Evolutionary conservation across 257 asterid genomes (phyloP).

Genomic region (Rhazya stricta): DNA sequence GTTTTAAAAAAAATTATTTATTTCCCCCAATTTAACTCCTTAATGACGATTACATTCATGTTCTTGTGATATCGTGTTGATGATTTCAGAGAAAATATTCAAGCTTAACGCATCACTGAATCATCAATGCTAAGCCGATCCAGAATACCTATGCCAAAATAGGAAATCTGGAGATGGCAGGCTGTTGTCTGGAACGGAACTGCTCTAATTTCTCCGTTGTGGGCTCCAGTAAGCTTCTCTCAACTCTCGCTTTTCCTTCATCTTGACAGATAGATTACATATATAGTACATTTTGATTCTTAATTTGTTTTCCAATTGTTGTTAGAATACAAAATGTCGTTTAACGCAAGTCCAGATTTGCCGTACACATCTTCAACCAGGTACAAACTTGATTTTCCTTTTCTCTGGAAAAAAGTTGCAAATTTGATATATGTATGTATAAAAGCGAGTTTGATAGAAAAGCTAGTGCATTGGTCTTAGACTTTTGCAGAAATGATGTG

Average conservation of each 20-base stretch:
- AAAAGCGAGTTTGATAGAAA: background rate
- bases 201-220: slow-evolving; percentile 81
- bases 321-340: slow-evolving; percentile 66
- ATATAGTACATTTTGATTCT: background rate
- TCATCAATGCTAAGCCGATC: background rate
- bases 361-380: slow-evolving; percentile 49
- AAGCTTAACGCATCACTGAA: no score
- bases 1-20: no score
- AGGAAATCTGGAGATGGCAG: slow-evolving; percentile 45
- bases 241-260: background rate
- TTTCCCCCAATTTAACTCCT: background rate
- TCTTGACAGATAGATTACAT: background rate
- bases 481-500: background rate
- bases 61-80: no score
- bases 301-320: background rate
- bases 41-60: background rate
- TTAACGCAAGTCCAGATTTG: slow-evolving; percentile 53
- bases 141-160: background rate
- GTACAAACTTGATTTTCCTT: slow-evolving; percentile 16
- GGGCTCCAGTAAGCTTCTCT: slow-evolving; percentile 44
- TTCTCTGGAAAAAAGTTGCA: background rate
- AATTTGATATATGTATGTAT: background rate
- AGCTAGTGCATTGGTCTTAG: background rate
- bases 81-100: no score
- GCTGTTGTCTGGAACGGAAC: slow-evolving; percentile 66